Base-by-base conservation (phyloP, 2,329 filamentous ascomycete genomes). In the Fonsecaea nubica region DNA sequence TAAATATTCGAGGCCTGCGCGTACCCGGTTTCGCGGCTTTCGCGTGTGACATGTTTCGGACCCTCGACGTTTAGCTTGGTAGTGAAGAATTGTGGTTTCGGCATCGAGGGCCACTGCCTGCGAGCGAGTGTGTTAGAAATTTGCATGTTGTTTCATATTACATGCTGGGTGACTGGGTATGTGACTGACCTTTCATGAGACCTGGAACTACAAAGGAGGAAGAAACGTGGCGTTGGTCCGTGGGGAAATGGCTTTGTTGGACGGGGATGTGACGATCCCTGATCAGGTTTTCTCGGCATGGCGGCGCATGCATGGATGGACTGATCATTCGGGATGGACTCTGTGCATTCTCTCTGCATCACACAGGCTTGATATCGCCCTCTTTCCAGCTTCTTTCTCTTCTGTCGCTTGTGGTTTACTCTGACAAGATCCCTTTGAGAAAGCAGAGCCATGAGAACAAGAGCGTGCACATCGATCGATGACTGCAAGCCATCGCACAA, bases 41-140 rank as follows among this genome's bases (percentile, higher is more conserved):
- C 33, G 48, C 48, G 13, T 48, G 45, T 50, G 45, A 50, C 45
- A 25, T 25, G 13, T n/a, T 21, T 32, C 15, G 12, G 30, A 10
- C 56, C 63, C 35, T 65, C 52, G n/a, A 54, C 45, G 25, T 48
- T 38, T 61, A 61, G 58, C 58, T 61, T 36, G 45, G 58, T 61
- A 61, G 68, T 70, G 65, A 70, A 66, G 62, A 67, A 55, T 62
- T 33, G 53, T 59, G 58, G 36, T 70, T 70, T 70, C 68, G 68
- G 65, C 68, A 70, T 70, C 48, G 68, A 70, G 25, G 68, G 68
- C 56, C n/a, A 55, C 15, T 40, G 56, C 64, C 63, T 65, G 25
- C 25, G 25, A 25, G 36, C 7, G 53, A n/a, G 15, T 12, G 30
- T 35, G 38, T 54, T 10, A 50, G 56, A 35, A 13, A 42, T 33